Percentiles rank a stretch among this genome's conserved stretches.
Evolutionary conservation across 75 land plant species (phyloP).

Genomic region (Sequoiadendron giganteum): DNA sequence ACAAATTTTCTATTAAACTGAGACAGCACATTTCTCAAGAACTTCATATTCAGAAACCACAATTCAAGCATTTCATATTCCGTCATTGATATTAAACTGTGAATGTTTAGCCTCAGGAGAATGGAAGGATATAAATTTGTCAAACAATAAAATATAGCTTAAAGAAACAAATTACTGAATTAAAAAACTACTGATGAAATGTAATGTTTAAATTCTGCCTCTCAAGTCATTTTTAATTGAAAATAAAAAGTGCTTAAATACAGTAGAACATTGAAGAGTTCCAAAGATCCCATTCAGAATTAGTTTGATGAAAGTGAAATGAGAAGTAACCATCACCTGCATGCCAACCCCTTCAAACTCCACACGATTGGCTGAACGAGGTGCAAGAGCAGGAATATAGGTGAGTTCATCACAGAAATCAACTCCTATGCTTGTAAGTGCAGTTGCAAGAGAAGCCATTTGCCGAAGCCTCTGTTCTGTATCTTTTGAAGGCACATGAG

Average conservation of each 20-base stretch:
- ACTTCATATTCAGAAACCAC: background rate
- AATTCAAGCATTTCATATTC: background rate
- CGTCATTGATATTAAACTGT: background rate
- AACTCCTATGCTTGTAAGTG: slow-evolving; percentile 31
- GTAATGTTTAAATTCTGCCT: background rate
- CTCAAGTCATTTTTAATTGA: background rate
- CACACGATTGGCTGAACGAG: slow-evolving; percentile 31
- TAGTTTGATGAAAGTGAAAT: background rate
- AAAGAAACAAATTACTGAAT: background rate
- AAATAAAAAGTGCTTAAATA: background rate
- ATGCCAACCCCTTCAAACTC: slow-evolving; percentile 35
- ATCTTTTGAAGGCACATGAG: slow-evolving; percentile 40
- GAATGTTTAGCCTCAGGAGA: background rate
- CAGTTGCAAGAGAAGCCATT: slow-evolving; percentile 53
- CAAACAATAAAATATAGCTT: background rate
- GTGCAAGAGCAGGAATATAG: slow-evolving; percentile 33
- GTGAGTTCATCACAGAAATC: slow-evolving; percentile 39
- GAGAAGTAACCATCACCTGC: slow-evolving; percentile 25
- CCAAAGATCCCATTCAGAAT: background rate
- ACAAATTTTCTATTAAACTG: background rate
- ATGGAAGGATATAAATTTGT: background rate
- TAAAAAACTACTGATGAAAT: background rate
- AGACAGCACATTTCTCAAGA: background rate
- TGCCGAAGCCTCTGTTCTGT: slow-evolving; percentile 25
- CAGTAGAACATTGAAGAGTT: background rate